phyloP scores from a whole-genome alignment of 768 basidiomycete genomes.

The Psilocybe cubensis region DNA sequence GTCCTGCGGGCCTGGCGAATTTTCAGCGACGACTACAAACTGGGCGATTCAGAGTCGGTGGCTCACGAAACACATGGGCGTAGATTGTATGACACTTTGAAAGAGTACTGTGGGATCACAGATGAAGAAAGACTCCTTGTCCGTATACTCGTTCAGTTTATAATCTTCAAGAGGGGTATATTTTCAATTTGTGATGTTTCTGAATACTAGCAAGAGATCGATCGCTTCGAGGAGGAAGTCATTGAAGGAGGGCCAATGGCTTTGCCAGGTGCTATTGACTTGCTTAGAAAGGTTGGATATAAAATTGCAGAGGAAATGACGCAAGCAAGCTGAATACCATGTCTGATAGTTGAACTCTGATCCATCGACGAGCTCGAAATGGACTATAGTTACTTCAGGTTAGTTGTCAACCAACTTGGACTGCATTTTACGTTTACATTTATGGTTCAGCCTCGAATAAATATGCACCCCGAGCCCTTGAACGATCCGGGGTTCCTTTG shows the following conservation, averaged over 20 bases:
- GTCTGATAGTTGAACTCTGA: constrained; percentile 32
- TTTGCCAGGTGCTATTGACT: constrained; percentile 64
- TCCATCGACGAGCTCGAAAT: constrained; percentile 39
- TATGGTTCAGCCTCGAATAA: constrained; percentile 63
- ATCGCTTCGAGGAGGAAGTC: constrained; percentile 80
- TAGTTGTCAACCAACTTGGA: constrained; percentile 9
- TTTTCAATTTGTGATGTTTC: not conserved
- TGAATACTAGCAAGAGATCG: constrained; percentile 72
- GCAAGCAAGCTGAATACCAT: not conserved
- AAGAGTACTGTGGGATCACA: constrained; percentile 64
- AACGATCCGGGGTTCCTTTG: constrained; percentile 60
- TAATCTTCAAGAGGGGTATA: not conserved
- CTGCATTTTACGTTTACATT: not conserved
- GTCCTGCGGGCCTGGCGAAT: constrained; percentile 78
- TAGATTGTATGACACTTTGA: constrained; percentile 74
- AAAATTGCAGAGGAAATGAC: not conserved
- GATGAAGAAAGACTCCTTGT: constrained; percentile 64
- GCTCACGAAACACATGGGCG: constrained; percentile 76
- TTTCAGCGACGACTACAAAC: constrained; percentile 65
- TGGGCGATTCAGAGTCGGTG: constrained; percentile 48
- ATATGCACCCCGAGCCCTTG: constrained; percentile 71
- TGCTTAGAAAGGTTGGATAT: constrained; percentile 55
- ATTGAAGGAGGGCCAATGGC: constrained; percentile 62
- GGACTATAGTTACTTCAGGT: constrained; percentile 91
- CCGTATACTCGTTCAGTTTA: constrained; percentile 19